These are phyloP conservation scores for Radiomyces spectabilis DNA, from an alignment of 192 early-diverging fungal species.

Conservation along the genomic window DNA sequence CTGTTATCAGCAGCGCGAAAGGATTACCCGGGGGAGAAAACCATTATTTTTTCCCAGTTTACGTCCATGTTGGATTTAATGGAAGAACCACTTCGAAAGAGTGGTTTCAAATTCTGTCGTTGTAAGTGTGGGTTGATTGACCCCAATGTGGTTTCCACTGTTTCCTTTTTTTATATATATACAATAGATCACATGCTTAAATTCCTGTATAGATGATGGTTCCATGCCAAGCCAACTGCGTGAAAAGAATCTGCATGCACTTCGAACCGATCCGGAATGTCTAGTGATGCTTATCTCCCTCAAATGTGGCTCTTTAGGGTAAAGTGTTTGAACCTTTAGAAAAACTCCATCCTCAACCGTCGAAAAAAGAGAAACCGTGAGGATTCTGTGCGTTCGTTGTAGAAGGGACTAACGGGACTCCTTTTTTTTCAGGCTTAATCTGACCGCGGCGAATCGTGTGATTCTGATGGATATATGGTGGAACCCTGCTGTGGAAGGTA, in stretches of 20 bases:
- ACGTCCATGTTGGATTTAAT: conserved; percentile 42
- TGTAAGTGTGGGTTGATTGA: conserved; percentile 14
- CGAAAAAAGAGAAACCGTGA: background rate
- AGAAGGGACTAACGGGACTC: too few relatives aligned
- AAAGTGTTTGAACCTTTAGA: background rate
- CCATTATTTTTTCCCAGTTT: conserved; percentile 56
- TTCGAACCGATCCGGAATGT: conserved; percentile 52
- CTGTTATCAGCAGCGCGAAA: conserved; percentile 33
- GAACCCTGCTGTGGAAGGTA: conserved; percentile 69
- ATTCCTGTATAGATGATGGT: conserved; percentile 22
- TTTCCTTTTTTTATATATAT: background rate
- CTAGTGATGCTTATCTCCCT: conserved; percentile 54
- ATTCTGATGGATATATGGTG: conserved; percentile 80
- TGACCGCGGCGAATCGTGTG: conserved; percentile 65
- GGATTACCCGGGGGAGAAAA: conserved; percentile 42
- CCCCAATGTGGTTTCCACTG: background rate
- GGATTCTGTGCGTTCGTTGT: too few relatives aligned
- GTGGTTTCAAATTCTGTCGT: conserved; percentile 32
- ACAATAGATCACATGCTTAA: too few relatives aligned
- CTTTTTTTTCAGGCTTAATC: conserved; percentile 64
- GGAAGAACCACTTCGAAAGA: conserved; percentile 31
- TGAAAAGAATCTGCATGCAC: conserved; percentile 51
- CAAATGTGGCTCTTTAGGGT: conserved; percentile 34
- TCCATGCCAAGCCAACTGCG: conserved; percentile 34
- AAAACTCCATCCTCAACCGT: background rate